These are phyloP conservation scores for Leucaena leucocephala DNA, from an alignment of 306 rosid species.

Conservation along the genomic window DNA sequence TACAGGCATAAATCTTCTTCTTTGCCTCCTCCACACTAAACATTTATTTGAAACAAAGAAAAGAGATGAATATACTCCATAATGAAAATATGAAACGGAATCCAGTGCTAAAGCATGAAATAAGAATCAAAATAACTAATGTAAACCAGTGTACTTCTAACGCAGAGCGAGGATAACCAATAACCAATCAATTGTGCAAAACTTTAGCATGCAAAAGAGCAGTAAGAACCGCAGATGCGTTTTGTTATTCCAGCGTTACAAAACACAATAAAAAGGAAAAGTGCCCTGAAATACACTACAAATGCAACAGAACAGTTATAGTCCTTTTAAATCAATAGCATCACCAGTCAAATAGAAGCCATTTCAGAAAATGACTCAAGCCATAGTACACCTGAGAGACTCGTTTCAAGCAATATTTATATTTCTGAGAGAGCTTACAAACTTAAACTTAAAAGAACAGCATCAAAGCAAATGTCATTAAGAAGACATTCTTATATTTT, in stretches of 20 bases:
- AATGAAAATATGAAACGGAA: neutral
- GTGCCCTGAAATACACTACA: neutral
- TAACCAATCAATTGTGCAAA: neutral
- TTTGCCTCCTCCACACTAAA: slow-evolving; percentile 89
- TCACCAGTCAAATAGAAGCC: neutral
- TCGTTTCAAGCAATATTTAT: neutral
- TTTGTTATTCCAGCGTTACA: neutral
- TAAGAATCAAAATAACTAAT: neutral
- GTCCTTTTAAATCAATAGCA: neutral
- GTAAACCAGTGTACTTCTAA: neutral
- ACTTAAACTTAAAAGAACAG: neutral
- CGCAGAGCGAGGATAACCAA: neutral
- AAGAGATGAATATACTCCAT: neutral
- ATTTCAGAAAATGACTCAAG: neutral
- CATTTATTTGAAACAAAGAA: neutral
- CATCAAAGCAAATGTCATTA: neutral
- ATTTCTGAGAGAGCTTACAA: neutral
- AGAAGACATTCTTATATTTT: neutral
- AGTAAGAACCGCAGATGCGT: neutral
- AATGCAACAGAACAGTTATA: neutral
- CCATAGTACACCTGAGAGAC: neutral
- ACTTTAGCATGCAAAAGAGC: neutral
- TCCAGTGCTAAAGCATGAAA: neutral
- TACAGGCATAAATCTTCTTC: slow-evolving; percentile 83
- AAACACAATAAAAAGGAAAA: neutral